Percentiles rank a stretch among this genome's conserved stretches.
These are phyloP conservation scores for Pseudogymnoascus sp. DNA, from an alignment of 2,329 filamentous ascomycete genomes.

Conservation along the genomic window DNA sequence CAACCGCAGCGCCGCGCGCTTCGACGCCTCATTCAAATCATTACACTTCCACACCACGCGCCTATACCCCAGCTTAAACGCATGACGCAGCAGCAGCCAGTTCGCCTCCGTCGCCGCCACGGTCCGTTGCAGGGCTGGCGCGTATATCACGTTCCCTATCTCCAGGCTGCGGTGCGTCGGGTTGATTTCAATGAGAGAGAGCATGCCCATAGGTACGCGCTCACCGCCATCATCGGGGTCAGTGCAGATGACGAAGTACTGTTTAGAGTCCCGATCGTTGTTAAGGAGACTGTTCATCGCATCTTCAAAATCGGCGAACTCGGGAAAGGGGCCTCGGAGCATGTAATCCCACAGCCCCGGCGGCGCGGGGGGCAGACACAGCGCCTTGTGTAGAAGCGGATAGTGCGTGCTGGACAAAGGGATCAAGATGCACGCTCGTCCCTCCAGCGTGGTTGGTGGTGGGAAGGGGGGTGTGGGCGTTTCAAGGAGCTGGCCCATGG, in stretches of 20 bases:
- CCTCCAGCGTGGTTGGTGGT: not conserved
- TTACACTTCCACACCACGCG: conserved; percentile 60
- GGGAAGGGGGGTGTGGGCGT: not conserved
- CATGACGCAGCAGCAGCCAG: conserved; percentile 45
- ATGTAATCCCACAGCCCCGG: conserved; percentile 35
- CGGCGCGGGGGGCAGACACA: not conserved
- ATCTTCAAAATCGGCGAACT: conserved; percentile 25
- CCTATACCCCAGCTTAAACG: conserved; percentile 46
- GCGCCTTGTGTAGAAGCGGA: not conserved
- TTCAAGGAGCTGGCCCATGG: not conserved
- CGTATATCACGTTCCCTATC: conserved; percentile 47
- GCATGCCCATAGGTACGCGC: conserved; percentile 30
- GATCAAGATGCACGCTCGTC: not conserved
- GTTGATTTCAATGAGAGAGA: conserved; percentile 37
- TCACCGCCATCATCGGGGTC: conserved; percentile 10
- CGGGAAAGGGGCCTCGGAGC: conserved; percentile 28
- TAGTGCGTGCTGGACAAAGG: not conserved
- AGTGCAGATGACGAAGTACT: conserved; percentile 36
- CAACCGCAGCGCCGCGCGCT: conserved; percentile 44
- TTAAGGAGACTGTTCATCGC: conserved; percentile 21
- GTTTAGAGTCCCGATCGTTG: conserved; percentile 30
- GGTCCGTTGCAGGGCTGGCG: conserved; percentile 42
- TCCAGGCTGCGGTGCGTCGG: conserved; percentile 43
- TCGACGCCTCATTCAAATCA: conserved; percentile 43
- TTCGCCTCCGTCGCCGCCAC: conserved; percentile 48